Percentiles rank a stretch among this genome's conserved stretches.
Evolutionary conservation across 805 yeast genomes (phyloP).

Genomic region (Tetrapisispora fleetii): DNA sequence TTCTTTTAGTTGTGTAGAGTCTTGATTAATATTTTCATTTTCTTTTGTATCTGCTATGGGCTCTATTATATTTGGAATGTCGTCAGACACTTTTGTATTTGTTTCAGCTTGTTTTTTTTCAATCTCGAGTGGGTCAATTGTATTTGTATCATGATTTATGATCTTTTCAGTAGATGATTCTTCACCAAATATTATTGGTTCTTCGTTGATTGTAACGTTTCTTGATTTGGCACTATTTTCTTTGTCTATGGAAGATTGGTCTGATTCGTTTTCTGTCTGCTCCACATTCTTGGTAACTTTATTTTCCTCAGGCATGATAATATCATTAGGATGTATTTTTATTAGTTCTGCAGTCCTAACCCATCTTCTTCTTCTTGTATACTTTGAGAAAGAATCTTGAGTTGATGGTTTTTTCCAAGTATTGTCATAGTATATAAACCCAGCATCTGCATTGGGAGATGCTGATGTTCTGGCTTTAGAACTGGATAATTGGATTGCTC

Average conservation of each 20-base stretch:
- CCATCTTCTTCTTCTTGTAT: slow-evolving; percentile 94
- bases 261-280: background rate
- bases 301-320: background rate
- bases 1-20: background rate
- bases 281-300: background rate
- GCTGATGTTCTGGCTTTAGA: slow-evolving; percentile 46
- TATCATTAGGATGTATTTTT: slow-evolving; percentile 10
- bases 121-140: background rate
- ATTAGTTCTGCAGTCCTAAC: slow-evolving; percentile 85
- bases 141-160: background rate
- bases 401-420: slow-evolving; percentile 89
- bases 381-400: slow-evolving; percentile 80
- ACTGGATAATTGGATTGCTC: slow-evolving; percentile 63
- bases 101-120: background rate
- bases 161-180: background rate
- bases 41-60: background rate
- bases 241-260: background rate
- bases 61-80: background rate
- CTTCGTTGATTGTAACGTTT: slow-evolving; percentile 4
- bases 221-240: background rate
- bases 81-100: background rate
- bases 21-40: background rate
- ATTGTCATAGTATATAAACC: slow-evolving; percentile 81
- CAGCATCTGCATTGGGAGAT: slow-evolving; percentile 71
- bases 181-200: slow-evolving; percentile 3